A percentile compares a stretch with the other conserved stretches of the same genome.
Conservation (phyloP, 1,284 basidiomycete genomes). For the Cutaneotrichosporon curvatum region DNA sequence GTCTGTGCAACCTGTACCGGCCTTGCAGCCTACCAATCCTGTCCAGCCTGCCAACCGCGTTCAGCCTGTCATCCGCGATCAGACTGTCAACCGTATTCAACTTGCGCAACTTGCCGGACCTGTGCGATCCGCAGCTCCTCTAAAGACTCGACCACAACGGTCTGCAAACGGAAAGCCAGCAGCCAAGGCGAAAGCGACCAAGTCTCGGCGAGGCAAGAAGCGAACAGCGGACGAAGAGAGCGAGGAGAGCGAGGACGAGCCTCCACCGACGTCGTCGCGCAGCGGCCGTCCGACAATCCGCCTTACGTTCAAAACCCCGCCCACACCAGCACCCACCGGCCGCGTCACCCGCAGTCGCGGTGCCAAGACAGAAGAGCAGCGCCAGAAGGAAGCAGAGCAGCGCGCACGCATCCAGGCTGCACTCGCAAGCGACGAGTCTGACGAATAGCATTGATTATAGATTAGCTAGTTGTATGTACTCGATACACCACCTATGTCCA, state of each 20-base stretch:
- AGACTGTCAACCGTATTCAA: too few species aligned
- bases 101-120: too few species aligned
- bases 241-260: neutral
- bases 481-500: too few species aligned
- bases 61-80: too few species aligned
- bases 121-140: too few species aligned
- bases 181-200: neutral
- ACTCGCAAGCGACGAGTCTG: slow-evolving; percentile 17
- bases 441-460: too few species aligned
- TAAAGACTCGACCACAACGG: too few species aligned
- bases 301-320: neutral
- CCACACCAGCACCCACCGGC: neutral
- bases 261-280: neutral
- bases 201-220: neutral
- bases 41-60: too few species aligned
- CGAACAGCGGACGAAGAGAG: neutral
- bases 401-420: slow-evolving; percentile 20
- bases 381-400: slow-evolving; percentile 24
- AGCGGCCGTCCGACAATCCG: neutral
- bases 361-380: slow-evolving; percentile 23
- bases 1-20: too few species aligned
- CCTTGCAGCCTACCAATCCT: too few species aligned
- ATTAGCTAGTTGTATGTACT: too few species aligned
- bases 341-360: slow-evolving; percentile 17
- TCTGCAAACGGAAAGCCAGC: neutral